A percentile compares a stretch with the other conserved stretches of the same genome.
phyloP scores from a whole-genome alignment of 2,329 filamentous ascomycete species.

The Verticillium nonalfalfae region DNA sequence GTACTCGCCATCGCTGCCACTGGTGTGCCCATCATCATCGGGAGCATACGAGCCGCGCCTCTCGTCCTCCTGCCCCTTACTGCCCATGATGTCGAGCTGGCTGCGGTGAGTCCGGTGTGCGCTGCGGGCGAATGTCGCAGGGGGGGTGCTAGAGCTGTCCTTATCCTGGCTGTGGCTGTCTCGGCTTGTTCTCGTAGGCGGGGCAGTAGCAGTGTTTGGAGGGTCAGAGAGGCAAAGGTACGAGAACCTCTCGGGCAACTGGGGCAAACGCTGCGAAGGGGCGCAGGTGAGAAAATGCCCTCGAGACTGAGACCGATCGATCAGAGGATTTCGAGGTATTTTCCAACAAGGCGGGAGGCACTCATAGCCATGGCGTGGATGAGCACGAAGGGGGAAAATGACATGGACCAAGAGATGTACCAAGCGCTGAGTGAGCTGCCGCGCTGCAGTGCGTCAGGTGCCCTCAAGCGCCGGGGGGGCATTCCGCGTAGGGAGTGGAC shows the following conservation, averaged over 20 bases:
- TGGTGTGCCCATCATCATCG: constrained; percentile 32
- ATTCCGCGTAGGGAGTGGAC: neutral
- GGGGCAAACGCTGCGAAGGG: neutral
- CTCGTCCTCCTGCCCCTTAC: neutral
- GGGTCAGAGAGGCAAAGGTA: neutral
- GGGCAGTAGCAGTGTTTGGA: neutral
- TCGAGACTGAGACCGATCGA: neutral
- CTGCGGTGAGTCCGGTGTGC: neutral
- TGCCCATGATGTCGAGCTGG: neutral
- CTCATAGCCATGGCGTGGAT: neutral
- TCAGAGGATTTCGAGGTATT: neutral
- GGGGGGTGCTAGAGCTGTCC: neutral
- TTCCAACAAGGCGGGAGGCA: neutral
- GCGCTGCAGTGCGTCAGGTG: neutral
- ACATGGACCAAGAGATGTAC: neutral
- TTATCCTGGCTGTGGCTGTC: neutral
- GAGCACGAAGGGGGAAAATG: neutral
- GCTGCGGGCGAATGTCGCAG: neutral
- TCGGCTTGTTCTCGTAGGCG: neutral
- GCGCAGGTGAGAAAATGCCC: too few species aligned
- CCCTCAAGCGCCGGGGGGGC: neutral
- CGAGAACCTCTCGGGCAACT: neutral
- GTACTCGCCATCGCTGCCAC: constrained; percentile 44
- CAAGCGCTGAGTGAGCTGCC: neutral
- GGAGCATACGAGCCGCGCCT: constrained; percentile 20